Evolutionary conservation across 176 grass and related monocot genomes (phyloP).

Genomic region (Cocos nucifera): DNA sequence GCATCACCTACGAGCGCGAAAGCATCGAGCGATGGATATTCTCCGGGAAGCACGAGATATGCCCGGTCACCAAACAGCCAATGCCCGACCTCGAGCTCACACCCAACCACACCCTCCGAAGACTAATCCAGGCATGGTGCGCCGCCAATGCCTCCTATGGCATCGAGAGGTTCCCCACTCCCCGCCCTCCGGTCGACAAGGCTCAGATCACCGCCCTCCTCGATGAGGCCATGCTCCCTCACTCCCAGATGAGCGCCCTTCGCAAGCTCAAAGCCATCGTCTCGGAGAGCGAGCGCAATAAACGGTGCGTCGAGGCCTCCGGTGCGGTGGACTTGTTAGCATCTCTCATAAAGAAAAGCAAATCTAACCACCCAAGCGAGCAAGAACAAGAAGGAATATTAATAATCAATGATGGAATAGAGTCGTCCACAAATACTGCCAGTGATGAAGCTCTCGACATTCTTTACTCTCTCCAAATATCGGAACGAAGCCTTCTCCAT

Average conservation of each 20-base stretch:
- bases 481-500: constrained; percentile 36
- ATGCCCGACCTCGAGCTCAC: constrained; percentile 44
- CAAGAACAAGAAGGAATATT: too few species aligned
- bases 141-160: constrained; percentile 28
- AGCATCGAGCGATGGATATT: constrained; percentile 76
- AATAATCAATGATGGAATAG: too few species aligned
- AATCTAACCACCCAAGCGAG: not conserved
- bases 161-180: constrained; percentile 32
- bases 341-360: constrained; percentile 7
- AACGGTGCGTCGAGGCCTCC: constrained; percentile 21
- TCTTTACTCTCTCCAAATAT: constrained; percentile 54
- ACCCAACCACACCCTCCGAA: constrained; percentile 92
- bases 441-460: constrained; percentile 52
- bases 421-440: not conserved
- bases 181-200: constrained; percentile 12
- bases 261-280: constrained; percentile 18
- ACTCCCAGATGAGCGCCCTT: constrained; percentile 5
- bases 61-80: constrained; percentile 61
- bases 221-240: constrained; percentile 6
- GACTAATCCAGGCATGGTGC: constrained; percentile 81
- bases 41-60: constrained; percentile 14
- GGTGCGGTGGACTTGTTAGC: constrained; percentile 24
- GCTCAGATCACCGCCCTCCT: constrained; percentile 17
- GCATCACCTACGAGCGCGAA: constrained; percentile 75
- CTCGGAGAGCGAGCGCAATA: constrained; percentile 22